Evolutionary conservation across 257 asterid species (phyloP).

Genomic region (Solanum appendiculatum): DNA sequence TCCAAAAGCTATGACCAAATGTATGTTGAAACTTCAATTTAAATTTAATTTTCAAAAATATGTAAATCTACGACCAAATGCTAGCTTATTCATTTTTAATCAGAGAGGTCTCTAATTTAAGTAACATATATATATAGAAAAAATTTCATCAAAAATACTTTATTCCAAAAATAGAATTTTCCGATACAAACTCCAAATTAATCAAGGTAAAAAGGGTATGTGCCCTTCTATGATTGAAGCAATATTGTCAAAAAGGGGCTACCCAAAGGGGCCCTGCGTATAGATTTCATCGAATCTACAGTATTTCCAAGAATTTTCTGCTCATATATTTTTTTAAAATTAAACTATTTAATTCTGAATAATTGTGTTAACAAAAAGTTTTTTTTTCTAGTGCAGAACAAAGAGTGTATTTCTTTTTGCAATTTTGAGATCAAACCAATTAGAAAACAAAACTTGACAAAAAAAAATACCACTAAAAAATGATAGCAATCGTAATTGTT

Average conservation of each 20-base stretch:
- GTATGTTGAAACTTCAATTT: too few species aligned
- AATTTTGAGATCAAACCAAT: background rate
- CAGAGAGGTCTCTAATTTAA: too few species aligned
- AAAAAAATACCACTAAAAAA: background rate
- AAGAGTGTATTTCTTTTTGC: background rate
- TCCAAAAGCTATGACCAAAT: too few species aligned
- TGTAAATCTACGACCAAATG: background rate
- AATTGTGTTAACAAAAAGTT: background rate
- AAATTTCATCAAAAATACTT: too few species aligned
- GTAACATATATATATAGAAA: too few species aligned
- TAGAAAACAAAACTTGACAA: background rate
- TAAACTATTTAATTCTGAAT: background rate
- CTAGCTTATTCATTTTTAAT: too few species aligned
- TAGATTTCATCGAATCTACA: background rate
- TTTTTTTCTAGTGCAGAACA: background rate
- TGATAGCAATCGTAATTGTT: background rate
- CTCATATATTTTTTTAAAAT: background rate
- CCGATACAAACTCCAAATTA: too few species aligned
- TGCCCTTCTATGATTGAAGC: background rate
- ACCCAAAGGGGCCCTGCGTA: background rate
- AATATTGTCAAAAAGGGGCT: background rate
- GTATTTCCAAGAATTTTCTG: background rate
- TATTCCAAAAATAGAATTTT: too few species aligned
- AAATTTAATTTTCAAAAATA: too few species aligned
- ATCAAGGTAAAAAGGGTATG: background rate